Percentiles rank a stretch among this genome's conserved stretches.
Conservation (phyloP, 2,329 filamentous ascomycete genomes). For the Aureobasidium uvarum region DNA sequence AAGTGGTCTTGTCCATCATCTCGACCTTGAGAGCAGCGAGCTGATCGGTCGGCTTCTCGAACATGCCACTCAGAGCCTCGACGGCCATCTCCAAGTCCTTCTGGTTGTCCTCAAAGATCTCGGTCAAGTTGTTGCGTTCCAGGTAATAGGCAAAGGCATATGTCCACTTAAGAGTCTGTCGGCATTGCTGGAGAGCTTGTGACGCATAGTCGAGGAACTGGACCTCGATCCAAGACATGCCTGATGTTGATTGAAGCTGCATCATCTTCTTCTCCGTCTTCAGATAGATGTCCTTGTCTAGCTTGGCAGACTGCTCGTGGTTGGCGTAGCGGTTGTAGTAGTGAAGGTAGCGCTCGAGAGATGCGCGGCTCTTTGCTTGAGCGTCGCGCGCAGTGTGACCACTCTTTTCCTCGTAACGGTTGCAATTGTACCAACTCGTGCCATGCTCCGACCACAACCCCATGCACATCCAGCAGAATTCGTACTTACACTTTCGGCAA, state of each 20-base stretch:
- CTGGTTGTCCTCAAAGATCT: conserved; percentile 98
- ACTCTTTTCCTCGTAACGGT: conserved; percentile 93
- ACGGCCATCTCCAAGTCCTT: conserved; percentile 97
- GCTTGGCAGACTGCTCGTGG: conserved; percentile 93
- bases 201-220: conserved; percentile 94
- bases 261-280: conserved; percentile 99
- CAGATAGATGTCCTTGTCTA: conserved; percentile 92
- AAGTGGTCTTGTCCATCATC: conserved; percentile 97
- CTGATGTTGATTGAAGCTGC: conserved; percentile 85
- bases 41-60: conserved; percentile 92
- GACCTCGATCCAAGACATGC: conserved; percentile 99
- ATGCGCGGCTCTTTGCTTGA: conserved; percentile 85
- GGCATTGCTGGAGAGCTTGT: conserved; percentile 89
- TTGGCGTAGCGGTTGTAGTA: conserved; percentile 99
- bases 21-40: conserved; percentile 86
- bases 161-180: conserved; percentile 99
- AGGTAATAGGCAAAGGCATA: conserved; percentile 99
- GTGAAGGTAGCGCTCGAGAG: conserved; percentile 91
- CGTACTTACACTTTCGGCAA: conserved; percentile 89
- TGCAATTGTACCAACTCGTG: conserved; percentile 99
- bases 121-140: conserved; percentile 89
- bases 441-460: conserved; percentile 97
- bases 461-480: conserved; percentile 99
- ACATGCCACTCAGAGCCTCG: conserved; percentile 97
- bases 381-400: conserved; percentile 86